Base-by-base conservation (phyloP, 148 eudicot species). In the Dianthus caryophyllus region DNA sequence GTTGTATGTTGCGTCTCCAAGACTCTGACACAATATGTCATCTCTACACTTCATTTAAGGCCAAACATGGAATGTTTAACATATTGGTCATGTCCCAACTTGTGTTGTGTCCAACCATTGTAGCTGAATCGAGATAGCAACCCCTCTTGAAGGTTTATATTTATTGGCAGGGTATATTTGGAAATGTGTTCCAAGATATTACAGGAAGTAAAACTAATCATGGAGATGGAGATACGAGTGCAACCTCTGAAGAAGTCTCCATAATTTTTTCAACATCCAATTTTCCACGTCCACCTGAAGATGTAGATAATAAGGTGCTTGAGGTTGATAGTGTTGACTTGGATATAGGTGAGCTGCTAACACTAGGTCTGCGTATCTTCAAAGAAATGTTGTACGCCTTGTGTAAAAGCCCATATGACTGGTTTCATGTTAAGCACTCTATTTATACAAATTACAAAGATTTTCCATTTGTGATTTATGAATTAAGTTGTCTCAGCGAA, bases 141-240 rank as follows among this genome's bases (percentile, higher is more conserved):
- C 14, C 27, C 22, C 47, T 68, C 33, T 22, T 64, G 38, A 25
- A 38, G 68, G 27, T 60, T n/a, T n/a, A 63, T 60, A 46, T 71
- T 44, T 11, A 44, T 27, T 61, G 70, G 52, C 64, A 94, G 99
- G 96, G 97, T 22, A 58, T 95, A 64, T 95, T 95, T 78, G 78
- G 93, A 52, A 84, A 83, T 77, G 71, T 86, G 27, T 79, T 86
- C 63, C 86, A 88, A 82, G 97, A 88, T 51, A 75, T 71, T 24
- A 82, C 82, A 22, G 84, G 85, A 51, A 77, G 69, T 52, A 88
- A 85, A 79, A 49, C 80, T 17, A 83, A 75, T 65, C 76, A 78
- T 66, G 85, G 73, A 58, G 74, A 79, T 64, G 84, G 69, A 75
- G 81, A 68, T 65, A 71, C 76, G 63, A 78, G 72, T 71, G 69